phyloP scores from a whole-genome alignment of 768 basidiomycete genomes.

The Vararia minispora region DNA sequence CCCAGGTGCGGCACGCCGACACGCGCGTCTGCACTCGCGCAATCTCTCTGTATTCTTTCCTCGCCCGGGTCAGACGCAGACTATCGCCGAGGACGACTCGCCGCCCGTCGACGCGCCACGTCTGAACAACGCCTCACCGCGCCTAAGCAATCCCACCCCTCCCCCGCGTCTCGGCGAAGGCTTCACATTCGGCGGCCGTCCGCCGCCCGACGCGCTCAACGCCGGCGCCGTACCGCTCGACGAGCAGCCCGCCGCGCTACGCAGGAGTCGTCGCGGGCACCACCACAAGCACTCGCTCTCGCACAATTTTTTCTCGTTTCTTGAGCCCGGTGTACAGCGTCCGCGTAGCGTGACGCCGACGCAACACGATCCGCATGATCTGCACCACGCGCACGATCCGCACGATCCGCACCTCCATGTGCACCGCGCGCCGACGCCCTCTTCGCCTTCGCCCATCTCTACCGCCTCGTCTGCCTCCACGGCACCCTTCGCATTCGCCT shows the following conservation, averaged over 20 bases:
- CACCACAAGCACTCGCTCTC: constrained; percentile 93
- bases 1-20: constrained; percentile 27
- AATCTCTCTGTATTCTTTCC: constrained; percentile 92
- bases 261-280: constrained; percentile 51
- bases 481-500: constrained; percentile 2
- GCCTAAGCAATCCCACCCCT: constrained; percentile 25
- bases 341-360: too few species aligned
- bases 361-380: too few species aligned
- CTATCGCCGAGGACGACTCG: constrained; percentile 58
- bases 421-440: constrained; percentile 45
- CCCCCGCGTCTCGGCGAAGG: constrained; percentile 39
- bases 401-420: constrained; percentile 42
- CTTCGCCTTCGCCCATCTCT: constrained; percentile 58
- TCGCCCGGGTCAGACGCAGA: constrained; percentile 50
- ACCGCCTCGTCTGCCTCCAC: constrained; percentile 1
- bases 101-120: constrained; percentile 35
- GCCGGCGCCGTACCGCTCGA: constrained; percentile 19
- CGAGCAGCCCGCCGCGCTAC: constrained; percentile 16
- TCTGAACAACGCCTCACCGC: constrained; percentile 1
- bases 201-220: constrained; percentile 25
- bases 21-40: constrained; percentile 75
- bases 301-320: constrained; percentile 92
- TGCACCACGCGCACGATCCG: too few species aligned
- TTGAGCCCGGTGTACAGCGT: constrained; percentile 52
- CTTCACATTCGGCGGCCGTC: constrained; percentile 58